Percentiles rank a stretch among this genome's conserved stretches.
phyloP scores from a whole-genome alignment of 306 rosid species.

The Pterocarpus santalinus region DNA sequence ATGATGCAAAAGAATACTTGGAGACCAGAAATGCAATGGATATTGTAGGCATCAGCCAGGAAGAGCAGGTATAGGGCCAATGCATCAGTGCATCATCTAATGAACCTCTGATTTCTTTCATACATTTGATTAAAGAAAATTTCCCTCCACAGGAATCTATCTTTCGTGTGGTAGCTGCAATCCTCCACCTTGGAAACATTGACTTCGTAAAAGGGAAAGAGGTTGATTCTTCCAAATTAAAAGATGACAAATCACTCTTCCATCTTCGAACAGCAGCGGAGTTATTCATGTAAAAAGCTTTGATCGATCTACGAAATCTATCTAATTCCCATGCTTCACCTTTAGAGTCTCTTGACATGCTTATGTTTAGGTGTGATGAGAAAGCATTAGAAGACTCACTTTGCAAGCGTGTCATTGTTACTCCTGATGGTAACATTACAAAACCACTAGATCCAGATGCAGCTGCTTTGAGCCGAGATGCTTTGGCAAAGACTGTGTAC shows the following conservation, averaged over 20 bases:
- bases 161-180: constrained; percentile 86
- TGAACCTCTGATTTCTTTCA: constrained; percentile 28
- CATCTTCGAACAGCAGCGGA: constrained; percentile 83
- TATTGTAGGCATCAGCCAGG: constrained; percentile 84
- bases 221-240: constrained; percentile 76
- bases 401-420: constrained; percentile 88
- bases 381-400: constrained; percentile 81
- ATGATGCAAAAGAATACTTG: constrained; percentile 87
- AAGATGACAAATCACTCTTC: constrained; percentile 75
- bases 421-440: constrained; percentile 90
- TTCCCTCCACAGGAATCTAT: constrained; percentile 73
- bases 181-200: constrained; percentile 88
- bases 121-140: constrained; percentile 37
- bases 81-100: constrained; percentile 29
- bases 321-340: constrained; percentile 13
- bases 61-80: constrained; percentile 72
- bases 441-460: constrained; percentile 74
- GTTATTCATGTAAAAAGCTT: constrained; percentile 69
- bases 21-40: constrained; percentile 95
- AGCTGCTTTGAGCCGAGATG: constrained; percentile 86
- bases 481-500: constrained; percentile 83
- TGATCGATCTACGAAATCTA: constrained; percentile 34
- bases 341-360: constrained; percentile 36
- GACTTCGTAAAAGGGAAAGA: constrained; percentile 81
- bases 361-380: constrained; percentile 70